These are phyloP conservation scores for Kokia cookei DNA, from an alignment of 441 rosid genomes.

Conservation along the genomic window DNA sequence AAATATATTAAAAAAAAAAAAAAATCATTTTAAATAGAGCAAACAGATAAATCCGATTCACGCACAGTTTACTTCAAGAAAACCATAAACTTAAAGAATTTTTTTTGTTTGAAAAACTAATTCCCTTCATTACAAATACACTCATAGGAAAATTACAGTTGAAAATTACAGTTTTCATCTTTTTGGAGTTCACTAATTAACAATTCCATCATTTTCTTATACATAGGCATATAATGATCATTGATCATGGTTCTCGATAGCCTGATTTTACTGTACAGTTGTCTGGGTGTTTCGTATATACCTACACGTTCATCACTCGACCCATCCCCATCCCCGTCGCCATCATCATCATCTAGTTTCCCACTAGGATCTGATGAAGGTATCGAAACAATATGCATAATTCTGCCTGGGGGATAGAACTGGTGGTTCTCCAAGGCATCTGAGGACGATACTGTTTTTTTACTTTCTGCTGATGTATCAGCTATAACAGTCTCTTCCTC, in stretches of 20 bases:
- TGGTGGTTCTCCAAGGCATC: slow-evolving; percentile 58
- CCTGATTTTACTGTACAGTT: slow-evolving; percentile 84
- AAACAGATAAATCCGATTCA: too few species aligned
- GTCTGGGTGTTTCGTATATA: slow-evolving; percentile 78
- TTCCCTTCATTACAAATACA: too few species aligned
- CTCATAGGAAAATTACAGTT: too few species aligned
- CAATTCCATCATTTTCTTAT: slow-evolving; percentile 86
- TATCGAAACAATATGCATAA: slow-evolving; percentile 69
- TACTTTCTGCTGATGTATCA: slow-evolving; percentile 34
- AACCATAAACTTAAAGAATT: too few species aligned
- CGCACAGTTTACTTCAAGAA: too few species aligned
- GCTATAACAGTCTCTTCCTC: slow-evolving; percentile 62
- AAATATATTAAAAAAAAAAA: too few species aligned
- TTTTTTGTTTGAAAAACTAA: too few species aligned
- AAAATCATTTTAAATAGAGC: too few species aligned
- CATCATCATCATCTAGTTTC: slow-evolving; percentile 18
- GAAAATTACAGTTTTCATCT: slow-evolving; percentile 17
- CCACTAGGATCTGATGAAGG: slow-evolving; percentile 24
- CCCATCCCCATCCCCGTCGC: slow-evolving; percentile 12
- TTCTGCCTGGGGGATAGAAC: slow-evolving; percentile 86
- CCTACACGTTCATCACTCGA: slow-evolving; percentile 32
- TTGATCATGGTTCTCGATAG: slow-evolving; percentile 89
- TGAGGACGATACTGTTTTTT: slow-evolving; percentile 22
- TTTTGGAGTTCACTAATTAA: slow-evolving; percentile 57
- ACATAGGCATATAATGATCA: slow-evolving; percentile 97